Evolutionary conservation across 768 basidiomycete genomes (phyloP), one percentile per base, ranked within the genome.

Genomic region (Gloeophyllum trabeum): DNA sequence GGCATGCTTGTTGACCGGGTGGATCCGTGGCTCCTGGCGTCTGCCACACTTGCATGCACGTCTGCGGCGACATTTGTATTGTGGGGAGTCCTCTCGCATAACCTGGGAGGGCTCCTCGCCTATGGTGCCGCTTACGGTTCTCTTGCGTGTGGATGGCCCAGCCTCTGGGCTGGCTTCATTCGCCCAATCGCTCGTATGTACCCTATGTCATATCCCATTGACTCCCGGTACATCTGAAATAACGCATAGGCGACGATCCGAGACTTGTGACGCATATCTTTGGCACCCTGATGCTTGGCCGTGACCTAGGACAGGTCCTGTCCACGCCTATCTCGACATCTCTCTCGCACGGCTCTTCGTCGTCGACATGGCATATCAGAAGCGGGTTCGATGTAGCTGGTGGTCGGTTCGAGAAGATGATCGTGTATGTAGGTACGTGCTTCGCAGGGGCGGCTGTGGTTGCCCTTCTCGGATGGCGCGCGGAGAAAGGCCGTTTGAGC

Each of bases 301-400:
- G 59, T 16, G 59, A 58, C n/a, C 40, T 61, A 3, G 59, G 59
- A 2, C 59, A 56, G 39, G 57, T 61, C 30, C 39, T 54, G 1
- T 60, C 59, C 3, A 57, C 55, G 3, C 59, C 59, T 2, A 54
- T 61, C 18, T 50, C 52, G 6, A 51, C 50, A 13, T 41, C 48
- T 35, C 41, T 42, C 24, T 44, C 3, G 32, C 35, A 28, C 43
- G 22, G 5, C 18, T n/a, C 39, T 26, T 3, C 24, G 36, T 24
- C 28, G 21, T 20, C 44, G 1, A n/a, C n/a, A n/a, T n/a, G n/a
- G n/a, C n/a, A n/a, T n/a, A n/a, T n/a, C n/a, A 42, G 39, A 1
- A 46, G 46, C 2, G 59, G 56, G 7, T 61, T 60, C 22, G 45
- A 51, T 3, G 58, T 59, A 2, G 58, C 48, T 6, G 48, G 51